Base-by-base conservation (phyloP, 352 stramenopile genomes). In the Phytophthora foliorum region DNA sequence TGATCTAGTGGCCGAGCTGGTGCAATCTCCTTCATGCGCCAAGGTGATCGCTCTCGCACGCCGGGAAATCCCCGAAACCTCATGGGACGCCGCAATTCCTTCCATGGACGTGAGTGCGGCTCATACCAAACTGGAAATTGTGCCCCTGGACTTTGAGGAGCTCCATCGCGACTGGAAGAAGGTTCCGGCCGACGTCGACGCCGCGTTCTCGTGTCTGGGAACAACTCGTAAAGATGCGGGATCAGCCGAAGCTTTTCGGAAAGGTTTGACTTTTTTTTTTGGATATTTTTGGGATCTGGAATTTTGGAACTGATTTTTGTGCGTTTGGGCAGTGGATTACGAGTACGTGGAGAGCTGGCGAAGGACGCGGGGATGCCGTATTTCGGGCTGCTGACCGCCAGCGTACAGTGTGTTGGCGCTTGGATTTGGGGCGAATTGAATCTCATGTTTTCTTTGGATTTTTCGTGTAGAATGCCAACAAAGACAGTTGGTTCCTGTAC, bases 401-500 rank as follows among this genome's bases (percentile, higher is more conserved):
- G 38, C 48, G 85, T 93, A 68, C 50, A 77, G 73, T 25, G 32
- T 42, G 29, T 32, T 32, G 29, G 29, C 9, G 29, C 29, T 46
- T 25, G 4, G 8, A 38, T 56, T 42, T 22, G 36, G 34, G 17
- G 25, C 32, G 21, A 53, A 21, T 25, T 11, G 6, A 48, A 11
- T 25, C 17, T 60, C 32, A 56, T 14, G 11, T 31, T 42, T 19
- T 42, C 6, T 42, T 7, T 45, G n/a, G 31, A 16, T 42, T 22
- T 42, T 55, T 63, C n/a, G 55, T 44, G 25, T 44, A 89, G 78
- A 72, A 74, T 52, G 74, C 80, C 3, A 80, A 86, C 77, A 89
- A 88, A 62, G 76, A 80, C 65, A 90, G 82, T 68, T 93, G 86
- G 83, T 89, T 92, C 60, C 62, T 92, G 45, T 93, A 92, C 56